These are phyloP conservation scores for Tetrapisispora namnaoensis DNA, from an alignment of 805 yeast genomes.

Conservation along the genomic window DNA sequence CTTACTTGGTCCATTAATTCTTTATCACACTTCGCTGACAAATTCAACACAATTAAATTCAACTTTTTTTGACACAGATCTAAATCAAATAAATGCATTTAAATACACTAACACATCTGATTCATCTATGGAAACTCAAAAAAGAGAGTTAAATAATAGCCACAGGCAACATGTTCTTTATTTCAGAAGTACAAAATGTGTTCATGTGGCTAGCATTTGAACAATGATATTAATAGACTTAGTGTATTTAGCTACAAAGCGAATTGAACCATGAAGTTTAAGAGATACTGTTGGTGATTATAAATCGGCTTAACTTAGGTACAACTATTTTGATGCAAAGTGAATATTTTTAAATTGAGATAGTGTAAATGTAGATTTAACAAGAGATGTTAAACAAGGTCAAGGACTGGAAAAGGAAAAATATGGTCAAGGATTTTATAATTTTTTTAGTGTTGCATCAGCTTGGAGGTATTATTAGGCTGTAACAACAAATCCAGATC, in stretches of 20 bases:
- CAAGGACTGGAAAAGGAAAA: background rate
- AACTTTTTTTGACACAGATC: background rate
- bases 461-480: conserved; percentile 4
- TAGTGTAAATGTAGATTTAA: conserved; percentile 1
- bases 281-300: background rate
- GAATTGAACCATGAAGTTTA: background rate
- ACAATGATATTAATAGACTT: background rate
- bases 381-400: background rate
- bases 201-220: background rate
- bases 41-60: background rate
- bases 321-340: background rate
- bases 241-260: background rate
- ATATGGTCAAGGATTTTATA: background rate
- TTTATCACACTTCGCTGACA: background rate
- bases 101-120: background rate
- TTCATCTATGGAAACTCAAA: background rate
- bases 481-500: background rate
- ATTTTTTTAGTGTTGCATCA: background rate
- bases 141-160: background rate
- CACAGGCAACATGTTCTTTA: background rate
- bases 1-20: background rate
- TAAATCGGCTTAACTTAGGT: background rate
- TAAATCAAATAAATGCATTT: background rate
- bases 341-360: background rate
- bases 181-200: background rate